Conservation (phyloP, 768 basidiomycete genomes). For the Dacryopinax spathularia region DNA sequence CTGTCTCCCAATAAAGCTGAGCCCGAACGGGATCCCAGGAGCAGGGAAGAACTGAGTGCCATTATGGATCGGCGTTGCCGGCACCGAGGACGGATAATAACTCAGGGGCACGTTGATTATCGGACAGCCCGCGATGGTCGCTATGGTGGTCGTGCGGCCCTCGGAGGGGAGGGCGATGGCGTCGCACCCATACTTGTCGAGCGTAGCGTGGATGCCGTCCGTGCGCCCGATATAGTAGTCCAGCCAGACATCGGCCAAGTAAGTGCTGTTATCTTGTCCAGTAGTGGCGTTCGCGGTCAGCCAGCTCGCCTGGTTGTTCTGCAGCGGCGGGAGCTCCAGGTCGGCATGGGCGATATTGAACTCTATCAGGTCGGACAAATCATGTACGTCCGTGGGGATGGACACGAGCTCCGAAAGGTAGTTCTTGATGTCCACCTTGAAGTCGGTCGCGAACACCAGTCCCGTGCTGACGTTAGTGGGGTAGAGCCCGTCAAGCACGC, state of each 20-base stretch:
- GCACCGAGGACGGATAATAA: neutral
- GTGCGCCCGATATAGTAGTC: conserved; percentile 7
- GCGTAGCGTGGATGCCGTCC: conserved; percentile 9
- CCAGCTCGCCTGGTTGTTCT: conserved; percentile 32
- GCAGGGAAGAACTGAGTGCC: conserved; percentile 5
- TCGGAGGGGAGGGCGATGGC: neutral
- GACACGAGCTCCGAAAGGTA: neutral
- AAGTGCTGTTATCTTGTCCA: conserved; percentile 11
- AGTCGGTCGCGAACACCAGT: neutral
- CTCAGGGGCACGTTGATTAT: neutral
- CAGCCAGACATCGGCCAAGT: neutral
- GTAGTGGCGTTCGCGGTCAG: conserved; percentile 39
- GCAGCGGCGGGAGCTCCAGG: conserved; percentile 33
- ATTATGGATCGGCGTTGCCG: neutral
- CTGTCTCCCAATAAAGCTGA: conserved; percentile 10
- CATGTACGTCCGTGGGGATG: neutral
- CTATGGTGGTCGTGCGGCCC: neutral
- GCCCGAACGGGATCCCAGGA: conserved; percentile 11
- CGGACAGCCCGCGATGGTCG: conserved; percentile 1
- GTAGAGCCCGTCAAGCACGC: neutral
- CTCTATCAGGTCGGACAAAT: conserved; percentile 40
- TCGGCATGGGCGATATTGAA: conserved; percentile 42
- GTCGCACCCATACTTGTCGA: neutral
- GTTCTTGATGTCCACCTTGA: conserved; percentile 3
- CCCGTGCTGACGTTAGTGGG: neutral